phyloP scores from a whole-genome alignment of 1,139 yeast species.

The Debaryomycetaceae sp. region DNA sequence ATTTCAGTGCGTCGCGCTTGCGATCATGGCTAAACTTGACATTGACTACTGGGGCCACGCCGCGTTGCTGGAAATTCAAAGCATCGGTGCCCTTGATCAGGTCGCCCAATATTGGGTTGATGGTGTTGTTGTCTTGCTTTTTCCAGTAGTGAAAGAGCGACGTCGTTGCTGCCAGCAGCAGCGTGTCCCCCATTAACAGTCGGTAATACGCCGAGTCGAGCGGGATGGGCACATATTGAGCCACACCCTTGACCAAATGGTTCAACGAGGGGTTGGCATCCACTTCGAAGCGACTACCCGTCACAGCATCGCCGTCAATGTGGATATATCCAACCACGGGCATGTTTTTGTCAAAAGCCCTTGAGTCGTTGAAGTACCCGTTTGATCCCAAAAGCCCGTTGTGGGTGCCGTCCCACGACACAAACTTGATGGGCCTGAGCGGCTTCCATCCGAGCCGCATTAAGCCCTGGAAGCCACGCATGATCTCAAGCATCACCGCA shows the following conservation, averaged over 20 bases:
- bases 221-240: constrained; percentile 35
- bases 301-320: constrained; percentile 37
- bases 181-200: constrained; percentile 15
- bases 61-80: constrained; percentile 30
- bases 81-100: constrained; percentile 24
- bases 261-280: constrained; percentile 36
- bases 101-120: constrained; percentile 30
- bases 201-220: constrained; percentile 15
- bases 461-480: constrained; percentile 34
- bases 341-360: constrained; percentile 17
- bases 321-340: constrained; percentile 36
- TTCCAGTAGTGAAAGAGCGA: constrained; percentile 37
- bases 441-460: constrained; percentile 42
- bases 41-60: constrained; percentile 30
- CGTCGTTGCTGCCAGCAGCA: constrained; percentile 14
- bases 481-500: constrained; percentile 37
- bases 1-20: constrained; percentile 23
- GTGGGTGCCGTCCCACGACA: constrained; percentile 42
- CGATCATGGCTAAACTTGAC: constrained; percentile 32
- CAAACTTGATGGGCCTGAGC: constrained; percentile 35
- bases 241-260: constrained; percentile 26
- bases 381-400: constrained; percentile 34
- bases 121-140: constrained; percentile 27
- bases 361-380: constrained; percentile 19
- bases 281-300: constrained; percentile 35